Evolutionary conservation across 192 early-diverging fungal genomes (phyloP).

Genomic region (Entomortierella parvispora): DNA sequence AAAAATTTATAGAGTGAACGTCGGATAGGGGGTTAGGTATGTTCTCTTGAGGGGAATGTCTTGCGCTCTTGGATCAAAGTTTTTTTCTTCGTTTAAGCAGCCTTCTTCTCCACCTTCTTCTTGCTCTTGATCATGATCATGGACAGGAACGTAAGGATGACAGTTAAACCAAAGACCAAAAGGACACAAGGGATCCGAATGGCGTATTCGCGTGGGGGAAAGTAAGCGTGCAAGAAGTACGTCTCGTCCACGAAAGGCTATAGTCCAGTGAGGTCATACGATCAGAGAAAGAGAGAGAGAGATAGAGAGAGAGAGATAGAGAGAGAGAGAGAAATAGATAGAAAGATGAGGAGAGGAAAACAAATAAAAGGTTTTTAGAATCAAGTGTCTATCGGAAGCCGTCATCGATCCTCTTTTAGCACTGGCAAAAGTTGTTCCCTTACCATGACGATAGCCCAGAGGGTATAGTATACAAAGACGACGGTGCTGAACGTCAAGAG

Average conservation of each 20-base stretch:
- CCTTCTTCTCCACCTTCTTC: constrained; percentile 81
- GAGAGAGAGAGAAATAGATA: not conserved
- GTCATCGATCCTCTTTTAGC: not conserved
- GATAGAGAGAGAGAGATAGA: not conserved
- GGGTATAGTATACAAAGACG: constrained; percentile 89
- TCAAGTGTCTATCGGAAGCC: not conserved
- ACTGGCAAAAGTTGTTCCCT: not conserved
- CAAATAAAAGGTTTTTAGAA: not conserved
- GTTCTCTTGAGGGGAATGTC: not conserved
- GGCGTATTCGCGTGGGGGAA: constrained; percentile 87
- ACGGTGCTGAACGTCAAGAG: constrained; percentile 74
- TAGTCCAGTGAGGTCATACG: not conserved
- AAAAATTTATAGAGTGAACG: no score
- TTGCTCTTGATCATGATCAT: constrained; percentile 85
- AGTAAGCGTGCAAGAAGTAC: constrained; percentile 78
- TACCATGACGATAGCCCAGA: constrained; percentile 92
- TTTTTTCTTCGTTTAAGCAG: constrained; percentile 49
- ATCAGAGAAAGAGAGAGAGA: not conserved
- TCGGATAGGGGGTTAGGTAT: no score
- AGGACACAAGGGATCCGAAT: constrained; percentile 87
- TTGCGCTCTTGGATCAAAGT: not conserved
- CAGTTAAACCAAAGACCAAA: constrained; percentile 80
- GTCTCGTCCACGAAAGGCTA: constrained; percentile 87
- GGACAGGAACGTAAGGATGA: constrained; percentile 80
- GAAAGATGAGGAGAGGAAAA: not conserved